A percentile compares a stretch with the other conserved stretches of the same genome.
Conservation (phyloP, 768 basidiomycete species). For the Calvatia gigantea region DNA sequence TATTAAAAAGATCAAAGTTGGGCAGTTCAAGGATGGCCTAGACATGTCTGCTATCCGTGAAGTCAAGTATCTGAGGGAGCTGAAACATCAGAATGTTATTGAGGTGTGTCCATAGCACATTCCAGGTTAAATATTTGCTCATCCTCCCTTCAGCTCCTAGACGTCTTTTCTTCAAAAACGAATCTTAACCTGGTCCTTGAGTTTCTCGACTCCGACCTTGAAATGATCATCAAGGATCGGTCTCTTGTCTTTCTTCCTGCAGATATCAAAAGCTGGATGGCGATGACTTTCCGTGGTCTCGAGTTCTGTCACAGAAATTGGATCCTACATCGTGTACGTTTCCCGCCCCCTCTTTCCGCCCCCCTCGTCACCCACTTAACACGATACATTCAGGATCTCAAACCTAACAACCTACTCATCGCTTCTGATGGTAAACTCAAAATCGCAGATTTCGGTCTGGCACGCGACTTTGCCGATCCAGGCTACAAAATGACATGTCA, state of each 20-base stretch:
- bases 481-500: conserved; percentile 97
- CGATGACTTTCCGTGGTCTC: conserved; percentile 96
- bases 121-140: not conserved
- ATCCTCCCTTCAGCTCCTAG: conserved; percentile 63
- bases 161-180: conserved; percentile 94
- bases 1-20: conserved; percentile 98
- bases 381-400: conserved; percentile 74
- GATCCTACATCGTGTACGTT: conserved; percentile 82
- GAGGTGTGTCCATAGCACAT: conserved; percentile 48
- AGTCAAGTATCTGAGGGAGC: conserved; percentile 93
- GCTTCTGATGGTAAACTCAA: conserved; percentile 89
- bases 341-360: not conserved
- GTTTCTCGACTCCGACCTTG: conserved; percentile 93
- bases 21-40: conserved; percentile 95
- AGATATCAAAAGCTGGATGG: conserved; percentile 99
- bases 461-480: conserved; percentile 93
- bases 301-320: conserved; percentile 97
- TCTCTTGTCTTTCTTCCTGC: conserved; percentile 89
- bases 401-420: conserved; percentile 97
- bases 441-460: conserved; percentile 98
- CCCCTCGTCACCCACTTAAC: not conserved
- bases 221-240: conserved; percentile 94
- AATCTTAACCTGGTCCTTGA: conserved; percentile 98
- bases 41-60: conserved; percentile 99
- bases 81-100: conserved; percentile 93